Evolutionary conservation across 495 filamentous ascomycete species (phyloP).

Genomic region (Daldinia concentrica): DNA sequence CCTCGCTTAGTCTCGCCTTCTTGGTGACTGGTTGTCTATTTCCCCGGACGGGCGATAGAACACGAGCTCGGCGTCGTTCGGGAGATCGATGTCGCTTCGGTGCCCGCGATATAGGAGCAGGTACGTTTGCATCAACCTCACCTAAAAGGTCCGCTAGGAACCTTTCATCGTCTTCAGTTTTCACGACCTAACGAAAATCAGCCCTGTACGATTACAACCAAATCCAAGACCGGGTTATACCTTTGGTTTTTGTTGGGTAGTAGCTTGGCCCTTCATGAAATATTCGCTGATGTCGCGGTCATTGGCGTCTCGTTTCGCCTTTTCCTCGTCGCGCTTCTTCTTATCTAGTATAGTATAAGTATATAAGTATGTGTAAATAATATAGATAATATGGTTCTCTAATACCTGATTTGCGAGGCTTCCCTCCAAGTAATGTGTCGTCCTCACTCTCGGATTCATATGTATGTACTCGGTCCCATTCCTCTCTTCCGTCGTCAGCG

Average conservation of each 20-base stretch:
- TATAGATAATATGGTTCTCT: conserved; percentile 15
- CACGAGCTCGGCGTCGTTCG: conserved; percentile 78
- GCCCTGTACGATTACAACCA: neutral
- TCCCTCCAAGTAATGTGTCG: conserved; percentile 70
- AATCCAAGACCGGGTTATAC: conserved; percentile 51
- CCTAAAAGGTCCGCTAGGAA: conserved; percentile 87
- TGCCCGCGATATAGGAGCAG: conserved; percentile 60
- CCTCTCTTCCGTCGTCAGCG: conserved; percentile 95
- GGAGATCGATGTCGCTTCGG: conserved; percentile 75
- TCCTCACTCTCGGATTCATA: conserved; percentile 80
- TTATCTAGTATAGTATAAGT: conserved; percentile 65
- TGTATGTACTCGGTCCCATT: conserved; percentile 80
- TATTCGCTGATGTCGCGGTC: conserved; percentile 93
- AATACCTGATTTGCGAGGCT: conserved; percentile 57
- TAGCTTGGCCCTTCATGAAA: conserved; percentile 78
- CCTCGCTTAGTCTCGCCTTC: conserved; percentile 61
- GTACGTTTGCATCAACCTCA: conserved; percentile 85
- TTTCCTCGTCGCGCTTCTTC: conserved; percentile 88
- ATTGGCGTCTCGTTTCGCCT: conserved; percentile 82
- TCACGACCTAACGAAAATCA: conserved; percentile 52
- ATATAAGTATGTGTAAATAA: neutral
- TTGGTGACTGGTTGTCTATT: conserved; percentile 55
- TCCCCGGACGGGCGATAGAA: conserved; percentile 75
- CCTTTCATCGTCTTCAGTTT: conserved; percentile 84
- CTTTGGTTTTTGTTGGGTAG: conserved; percentile 80